These are phyloP conservation scores for Lachnellula subtilissima DNA, from an alignment of 2,329 filamentous ascomycete genomes.

Conservation along the genomic window DNA sequence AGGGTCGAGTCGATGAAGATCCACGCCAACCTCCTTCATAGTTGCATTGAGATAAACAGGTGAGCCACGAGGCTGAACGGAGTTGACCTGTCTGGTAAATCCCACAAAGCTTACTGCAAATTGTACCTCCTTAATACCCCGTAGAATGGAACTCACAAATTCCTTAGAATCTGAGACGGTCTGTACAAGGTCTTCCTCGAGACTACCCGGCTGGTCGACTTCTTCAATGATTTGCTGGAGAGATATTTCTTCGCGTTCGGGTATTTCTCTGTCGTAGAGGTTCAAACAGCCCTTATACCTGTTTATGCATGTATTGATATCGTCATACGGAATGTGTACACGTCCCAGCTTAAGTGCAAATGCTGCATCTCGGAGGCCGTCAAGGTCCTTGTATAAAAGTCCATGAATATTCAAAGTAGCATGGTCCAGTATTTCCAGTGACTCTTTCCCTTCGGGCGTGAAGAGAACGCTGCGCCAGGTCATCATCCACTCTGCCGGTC, in stretches of 20 bases:
- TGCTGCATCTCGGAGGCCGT: conserved; percentile 84
- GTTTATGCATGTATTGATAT: conserved; percentile 61
- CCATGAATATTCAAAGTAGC: conserved; percentile 88
- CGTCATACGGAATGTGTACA: conserved; percentile 85
- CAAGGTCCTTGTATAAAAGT: conserved; percentile 75
- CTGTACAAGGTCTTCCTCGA: conserved; percentile 64
- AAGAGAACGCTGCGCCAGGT: conserved; percentile 82
- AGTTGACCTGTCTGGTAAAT: conserved; percentile 72
- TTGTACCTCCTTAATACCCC: conserved; percentile 93
- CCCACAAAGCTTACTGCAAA: conserved; percentile 90
- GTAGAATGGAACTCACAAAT: conserved; percentile 81
- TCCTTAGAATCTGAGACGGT: conserved; percentile 89
- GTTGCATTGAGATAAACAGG: conserved; percentile 80
- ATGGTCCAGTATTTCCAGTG: conserved; percentile 83
- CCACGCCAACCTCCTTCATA: conserved; percentile 94
- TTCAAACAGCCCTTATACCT: conserved; percentile 46
- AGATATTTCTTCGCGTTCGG: conserved; percentile 55
- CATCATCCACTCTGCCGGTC: conserved; percentile 91
- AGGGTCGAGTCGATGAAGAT: conserved; percentile 84
- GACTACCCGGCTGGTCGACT: conserved; percentile 56
- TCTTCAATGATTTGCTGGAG: conserved; percentile 73
- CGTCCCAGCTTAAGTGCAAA: conserved; percentile 87
- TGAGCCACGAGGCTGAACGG: conserved; percentile 60
- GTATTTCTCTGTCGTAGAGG: conserved; percentile 22
- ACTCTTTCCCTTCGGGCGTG: conserved; percentile 76